These are phyloP conservation scores for Xylariales sp. DNA, from an alignment of 2,329 filamentous ascomycete genomes.

Conservation along the genomic window DNA sequence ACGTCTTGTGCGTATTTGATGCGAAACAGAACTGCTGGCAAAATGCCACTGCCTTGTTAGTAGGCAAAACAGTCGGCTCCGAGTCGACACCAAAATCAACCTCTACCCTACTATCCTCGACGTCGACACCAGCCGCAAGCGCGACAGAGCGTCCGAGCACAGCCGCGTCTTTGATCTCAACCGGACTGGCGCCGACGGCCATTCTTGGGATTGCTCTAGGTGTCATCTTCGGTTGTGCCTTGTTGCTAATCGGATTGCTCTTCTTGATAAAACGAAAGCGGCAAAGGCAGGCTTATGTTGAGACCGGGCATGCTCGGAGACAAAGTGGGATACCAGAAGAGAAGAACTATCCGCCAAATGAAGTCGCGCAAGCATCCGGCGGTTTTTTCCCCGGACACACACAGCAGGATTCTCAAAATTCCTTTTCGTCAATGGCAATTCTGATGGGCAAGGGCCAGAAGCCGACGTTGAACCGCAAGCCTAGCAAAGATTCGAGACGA, in stretches of 20 bases:
- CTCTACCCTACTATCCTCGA: conserved; percentile 18
- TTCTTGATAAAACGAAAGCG: conserved; percentile 60
- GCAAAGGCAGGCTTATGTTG: conserved; percentile 48
- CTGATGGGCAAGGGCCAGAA: conserved; percentile 56
- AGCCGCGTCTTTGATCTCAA: conserved; percentile 25
- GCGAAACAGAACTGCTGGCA: conserved; percentile 72
- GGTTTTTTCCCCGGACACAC: conserved; percentile 48
- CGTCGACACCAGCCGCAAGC: conserved; percentile 11
- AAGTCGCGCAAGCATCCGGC: conserved; percentile 39
- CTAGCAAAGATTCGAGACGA: conserved; percentile 52
- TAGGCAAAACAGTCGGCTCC: conserved; percentile 13
- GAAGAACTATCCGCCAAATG: conserved; percentile 44
- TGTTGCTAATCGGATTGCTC: conserved; percentile 67
- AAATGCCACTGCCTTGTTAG: conserved; percentile 61
- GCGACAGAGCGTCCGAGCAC: conserved; percentile 12
- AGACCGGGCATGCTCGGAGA: conserved; percentile 39
- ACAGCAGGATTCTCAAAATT: conserved; percentile 48
- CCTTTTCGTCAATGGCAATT: conserved; percentile 61
- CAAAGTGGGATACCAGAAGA: conserved; percentile 47
- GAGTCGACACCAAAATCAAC: conserved; percentile 22
- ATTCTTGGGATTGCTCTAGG: conserved; percentile 81
- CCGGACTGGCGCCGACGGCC: conserved; percentile 40
- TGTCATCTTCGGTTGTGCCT: conserved; percentile 68
- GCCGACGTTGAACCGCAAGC: conserved; percentile 42
- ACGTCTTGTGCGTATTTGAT: conserved; percentile 74